Evolutionary conservation across 2,329 filamentous ascomycete genomes (phyloP).

Genomic region (Fusarium verticillioides): DNA sequence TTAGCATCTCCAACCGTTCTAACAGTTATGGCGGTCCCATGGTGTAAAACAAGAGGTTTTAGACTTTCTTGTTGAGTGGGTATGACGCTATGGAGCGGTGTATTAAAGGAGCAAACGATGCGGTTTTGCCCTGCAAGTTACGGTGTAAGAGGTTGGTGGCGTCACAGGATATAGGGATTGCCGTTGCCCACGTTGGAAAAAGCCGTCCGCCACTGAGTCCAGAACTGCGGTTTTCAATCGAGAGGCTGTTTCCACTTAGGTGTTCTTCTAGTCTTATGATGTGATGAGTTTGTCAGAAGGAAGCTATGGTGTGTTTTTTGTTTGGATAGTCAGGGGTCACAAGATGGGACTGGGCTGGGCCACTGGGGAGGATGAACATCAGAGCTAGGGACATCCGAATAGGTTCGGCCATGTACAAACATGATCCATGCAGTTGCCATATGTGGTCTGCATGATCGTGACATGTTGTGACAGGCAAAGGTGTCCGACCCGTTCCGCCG

Average conservation of each 20-base stretch:
- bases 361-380: neutral
- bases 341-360: neutral
- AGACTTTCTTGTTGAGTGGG: neutral
- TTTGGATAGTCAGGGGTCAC: neutral
- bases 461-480: slow-evolving; percentile 10
- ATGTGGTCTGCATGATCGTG: slow-evolving; percentile 2
- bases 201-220: slow-evolving; percentile 12
- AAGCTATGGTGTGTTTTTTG: neutral
- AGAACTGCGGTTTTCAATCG: neutral
- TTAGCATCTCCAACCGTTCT: slow-evolving; percentile 19
- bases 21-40: neutral
- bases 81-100: slow-evolving; percentile 5
- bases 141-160: slow-evolving; percentile 14
- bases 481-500: slow-evolving; percentile 1
- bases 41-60: slow-evolving; percentile 1
- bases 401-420: neutral
- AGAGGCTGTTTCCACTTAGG: slow-evolving; percentile 18
- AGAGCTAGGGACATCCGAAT: neutral
- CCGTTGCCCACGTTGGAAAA: neutral
- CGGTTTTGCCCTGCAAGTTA: neutral
- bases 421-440: slow-evolving; percentile 10
- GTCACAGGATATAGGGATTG: neutral
- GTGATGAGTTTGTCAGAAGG: neutral
- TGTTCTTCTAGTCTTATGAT: slow-evolving; percentile 13
- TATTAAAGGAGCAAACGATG: neutral